Base-by-base conservation (phyloP, 2,329 filamentous ascomycete genomes). In the Claviceps paspali region DNA sequence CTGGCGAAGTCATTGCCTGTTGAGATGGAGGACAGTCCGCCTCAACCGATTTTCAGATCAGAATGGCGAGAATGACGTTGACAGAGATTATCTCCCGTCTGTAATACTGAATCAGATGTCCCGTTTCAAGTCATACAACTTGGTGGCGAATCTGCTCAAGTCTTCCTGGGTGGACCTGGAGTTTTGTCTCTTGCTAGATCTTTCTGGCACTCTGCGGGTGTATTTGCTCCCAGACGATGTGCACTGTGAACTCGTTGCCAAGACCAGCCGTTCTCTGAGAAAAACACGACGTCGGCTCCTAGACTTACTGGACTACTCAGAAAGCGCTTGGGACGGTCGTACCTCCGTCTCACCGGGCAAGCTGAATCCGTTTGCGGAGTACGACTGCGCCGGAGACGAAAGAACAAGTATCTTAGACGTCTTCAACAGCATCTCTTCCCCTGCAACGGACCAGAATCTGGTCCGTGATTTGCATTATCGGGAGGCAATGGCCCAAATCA, bases 361-460 rank as follows among this genome's bases (percentile, higher is more conserved):
- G 5, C n/a, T 15, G 9, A 23, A 22, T 15, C 28, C 35, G 10
- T 31, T 33, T 5, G 11, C 17, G 19, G 18, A 19, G 48, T 55
- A 62, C 6, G 53, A 52, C 5, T 41, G 48, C 11, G 18, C 34
- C 5, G 47, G 50, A 1, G 59, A 69, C 14, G 54, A 66, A 2
- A 27, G 24, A 8, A 50, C 60, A 2, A 78, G 79, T 0, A 57
- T 87, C 1, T 71, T 84, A 33, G 67, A 77, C 21, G 60, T 85
- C 33, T 87, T 87, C 63, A 87, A 87, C 52, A 73, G 61, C 3
- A 65, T 87, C 1, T 74, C 78, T 0, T 82, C 81, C 0, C 82
- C 82, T 0, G 52, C 61, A 2, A 81, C 82, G 2, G 51, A 58
- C n/a, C 60, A 66, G 0, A 56, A 62, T 1, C 44, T 48, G 0